Conservation (phyloP, 2,329 filamentous ascomycete species). For the Trichophyton mentagrophytes region DNA sequence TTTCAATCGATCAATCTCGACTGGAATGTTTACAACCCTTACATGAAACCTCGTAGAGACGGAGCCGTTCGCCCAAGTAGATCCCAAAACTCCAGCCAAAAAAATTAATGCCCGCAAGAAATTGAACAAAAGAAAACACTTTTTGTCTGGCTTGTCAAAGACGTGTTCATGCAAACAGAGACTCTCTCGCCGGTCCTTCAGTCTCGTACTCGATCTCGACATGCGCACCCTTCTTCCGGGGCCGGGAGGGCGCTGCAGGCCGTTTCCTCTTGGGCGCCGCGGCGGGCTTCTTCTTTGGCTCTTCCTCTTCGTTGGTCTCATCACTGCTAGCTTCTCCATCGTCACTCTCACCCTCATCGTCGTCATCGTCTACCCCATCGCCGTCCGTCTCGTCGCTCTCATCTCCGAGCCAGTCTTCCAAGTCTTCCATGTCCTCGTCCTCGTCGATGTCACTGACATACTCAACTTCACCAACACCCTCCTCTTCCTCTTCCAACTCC, state of each 20-base stretch:
- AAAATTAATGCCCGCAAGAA: neutral
- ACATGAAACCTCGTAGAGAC: neutral
- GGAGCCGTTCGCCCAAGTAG: neutral
- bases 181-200: slow-evolving; percentile 47
- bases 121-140: neutral
- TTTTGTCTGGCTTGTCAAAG: neutral
- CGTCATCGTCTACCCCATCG: slow-evolving; percentile 37
- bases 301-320: slow-evolving; percentile 41
- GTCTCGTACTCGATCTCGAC: slow-evolving; percentile 71
- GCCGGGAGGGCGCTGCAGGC: slow-evolving; percentile 39
- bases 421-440: slow-evolving; percentile 73
- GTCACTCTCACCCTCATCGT: slow-evolving; percentile 43
- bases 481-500: slow-evolving; percentile 56
- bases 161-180: slow-evolving; percentile 27
- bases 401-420: slow-evolving; percentile 87
- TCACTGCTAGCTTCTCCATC: slow-evolving; percentile 46
- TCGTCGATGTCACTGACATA: slow-evolving; percentile 86
- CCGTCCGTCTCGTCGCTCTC: slow-evolving; percentile 43
- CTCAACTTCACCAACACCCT: slow-evolving; percentile 66
- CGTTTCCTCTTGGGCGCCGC: slow-evolving; percentile 47
- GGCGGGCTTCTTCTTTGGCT: slow-evolving; percentile 30
- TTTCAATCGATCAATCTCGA: neutral
- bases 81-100: slow-evolving; percentile 5
- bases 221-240: slow-evolving; percentile 49
- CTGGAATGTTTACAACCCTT: neutral